Percentiles rank a stretch among this genome's conserved stretches.
Evolutionary conservation across 768 basidiomycete species (phyloP).

Genomic region (Hygrocybe punicea): DNA sequence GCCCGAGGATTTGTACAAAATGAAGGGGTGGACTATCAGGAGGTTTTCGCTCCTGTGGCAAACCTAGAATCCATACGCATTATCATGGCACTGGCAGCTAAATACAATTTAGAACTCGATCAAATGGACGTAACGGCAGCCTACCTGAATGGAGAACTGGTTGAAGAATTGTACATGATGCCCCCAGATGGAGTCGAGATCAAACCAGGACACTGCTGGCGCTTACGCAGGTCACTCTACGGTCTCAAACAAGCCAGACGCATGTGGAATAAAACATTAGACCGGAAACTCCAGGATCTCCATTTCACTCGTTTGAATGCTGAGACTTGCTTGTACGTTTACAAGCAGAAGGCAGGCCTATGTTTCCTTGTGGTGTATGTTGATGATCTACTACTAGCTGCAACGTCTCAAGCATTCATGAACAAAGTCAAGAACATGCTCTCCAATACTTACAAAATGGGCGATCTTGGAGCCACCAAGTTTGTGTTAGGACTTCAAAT

Average conservation of each 20-base stretch:
- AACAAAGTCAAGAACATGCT: background rate
- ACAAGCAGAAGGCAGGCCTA: constrained; percentile 10
- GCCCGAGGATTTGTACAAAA: constrained; percentile 37
- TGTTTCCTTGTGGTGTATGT: constrained; percentile 30
- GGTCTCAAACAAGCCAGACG: constrained; percentile 34
- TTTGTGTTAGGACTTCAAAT: constrained; percentile 35
- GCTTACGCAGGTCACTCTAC: constrained; percentile 28
- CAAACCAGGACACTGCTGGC: background rate
- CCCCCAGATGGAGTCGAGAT: background rate
- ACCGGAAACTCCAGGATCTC: constrained; percentile 10
- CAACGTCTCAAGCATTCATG: constrained; percentile 11
- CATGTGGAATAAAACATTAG: constrained; percentile 24
- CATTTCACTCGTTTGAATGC: constrained; percentile 24
- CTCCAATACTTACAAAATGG: constrained; percentile 5
- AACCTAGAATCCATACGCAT: constrained; percentile 27
- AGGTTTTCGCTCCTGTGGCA: constrained; percentile 32
- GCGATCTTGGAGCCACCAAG: constrained; percentile 25
- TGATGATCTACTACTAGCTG: constrained; percentile 22
- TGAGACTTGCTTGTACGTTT: constrained; percentile 25
- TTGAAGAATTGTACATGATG: constrained; percentile 7
- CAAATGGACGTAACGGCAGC: constrained; percentile 41
- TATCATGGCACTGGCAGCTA: constrained; percentile 36
- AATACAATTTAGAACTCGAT: constrained; percentile 33
- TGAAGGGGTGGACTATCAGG: constrained; percentile 35
- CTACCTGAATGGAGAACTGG: constrained; percentile 29